Conservation (phyloP, 305 asterid genomes). For the Striga hermonthica region DNA sequence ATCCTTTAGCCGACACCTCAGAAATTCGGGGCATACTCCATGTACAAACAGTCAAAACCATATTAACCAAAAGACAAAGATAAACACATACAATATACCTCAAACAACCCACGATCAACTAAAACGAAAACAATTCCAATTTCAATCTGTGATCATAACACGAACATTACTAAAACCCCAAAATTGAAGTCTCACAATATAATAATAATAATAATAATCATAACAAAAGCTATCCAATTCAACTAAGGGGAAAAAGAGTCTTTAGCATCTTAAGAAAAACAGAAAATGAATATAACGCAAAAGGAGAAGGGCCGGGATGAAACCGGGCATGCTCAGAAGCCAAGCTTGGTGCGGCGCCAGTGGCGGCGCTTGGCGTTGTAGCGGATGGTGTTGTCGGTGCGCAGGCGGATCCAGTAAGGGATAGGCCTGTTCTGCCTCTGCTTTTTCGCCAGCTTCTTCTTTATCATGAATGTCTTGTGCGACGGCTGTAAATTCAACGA, state of each 20-base stretch:
- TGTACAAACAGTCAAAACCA: no score
- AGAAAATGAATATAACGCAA: neutral
- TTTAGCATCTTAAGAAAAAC: neutral
- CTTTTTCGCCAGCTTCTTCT: conserved; percentile 94
- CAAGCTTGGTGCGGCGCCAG: conserved; percentile 98
- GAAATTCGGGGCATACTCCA: no score
- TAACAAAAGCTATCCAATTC: neutral
- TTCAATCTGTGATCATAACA: no score
- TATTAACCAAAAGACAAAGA: no score
- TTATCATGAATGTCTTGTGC: conserved; percentile 76
- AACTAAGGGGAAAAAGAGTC: neutral
- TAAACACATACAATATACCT: no score
- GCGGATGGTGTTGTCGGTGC: conserved; percentile 85
- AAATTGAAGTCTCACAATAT: no score
- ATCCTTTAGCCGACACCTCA: no score
- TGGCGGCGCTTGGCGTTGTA: conserved; percentile 97
- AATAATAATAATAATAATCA: neutral
- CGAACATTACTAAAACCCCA: no score
- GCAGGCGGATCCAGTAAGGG: conserved; percentile 82
- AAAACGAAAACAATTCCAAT: no score
- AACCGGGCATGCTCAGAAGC: conserved; percentile 41
- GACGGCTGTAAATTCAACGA: conserved; percentile 51
- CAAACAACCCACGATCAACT: no score
- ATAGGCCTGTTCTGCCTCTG: conserved; percentile 93
- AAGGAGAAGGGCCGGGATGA: neutral